A percentile compares a stretch with the other conserved stretches of the same genome.
phyloP scores from a whole-genome alignment of 371 early-diverging fungal genomes.

The Fennellomyces sp. region DNA sequence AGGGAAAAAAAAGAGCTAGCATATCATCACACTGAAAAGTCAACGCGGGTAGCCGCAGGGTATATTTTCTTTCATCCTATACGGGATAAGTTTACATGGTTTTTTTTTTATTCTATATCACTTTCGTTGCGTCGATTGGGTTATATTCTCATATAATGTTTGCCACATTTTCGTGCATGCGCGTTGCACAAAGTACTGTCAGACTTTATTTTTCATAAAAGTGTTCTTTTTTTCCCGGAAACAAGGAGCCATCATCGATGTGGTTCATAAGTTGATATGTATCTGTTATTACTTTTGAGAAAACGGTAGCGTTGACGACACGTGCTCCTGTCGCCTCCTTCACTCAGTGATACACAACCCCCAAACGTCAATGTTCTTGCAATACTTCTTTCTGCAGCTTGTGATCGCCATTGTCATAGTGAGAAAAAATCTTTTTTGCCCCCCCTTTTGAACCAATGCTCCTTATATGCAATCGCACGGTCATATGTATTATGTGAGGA shows the following conservation, averaged over 20 bases:
- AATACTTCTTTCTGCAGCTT: background rate
- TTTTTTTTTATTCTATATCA: too few relatives aligned
- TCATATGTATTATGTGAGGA: conserved; percentile 1
- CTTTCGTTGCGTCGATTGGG: too few relatives aligned
- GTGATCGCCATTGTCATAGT: background rate
- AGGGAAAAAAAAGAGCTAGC: background rate
- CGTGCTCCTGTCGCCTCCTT: conserved; percentile 1
- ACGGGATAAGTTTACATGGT: background rate
- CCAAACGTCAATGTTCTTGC: background rate
- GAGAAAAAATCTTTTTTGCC: too few relatives aligned
- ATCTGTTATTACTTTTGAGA: background rate
- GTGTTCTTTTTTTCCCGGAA: too few relatives aligned
- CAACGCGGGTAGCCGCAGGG: background rate
- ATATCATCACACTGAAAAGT: conserved; percentile 1
- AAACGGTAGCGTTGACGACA: conserved; percentile 2
- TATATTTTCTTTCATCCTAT: too few relatives aligned
- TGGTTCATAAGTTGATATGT: background rate
- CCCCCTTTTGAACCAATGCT: background rate
- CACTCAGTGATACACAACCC: background rate
- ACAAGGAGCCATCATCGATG: background rate
- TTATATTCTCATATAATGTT: background rate
- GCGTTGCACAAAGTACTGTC: conserved; percentile 1
- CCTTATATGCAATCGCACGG: background rate
- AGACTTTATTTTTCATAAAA: too few relatives aligned
- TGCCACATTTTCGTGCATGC: conserved; percentile 4